A percentile compares a stretch with the other conserved stretches of the same genome.
Evolutionary conservation across 139 green algal genomes (phyloP).

Genomic region (Chlamydomonas urium): DNA sequence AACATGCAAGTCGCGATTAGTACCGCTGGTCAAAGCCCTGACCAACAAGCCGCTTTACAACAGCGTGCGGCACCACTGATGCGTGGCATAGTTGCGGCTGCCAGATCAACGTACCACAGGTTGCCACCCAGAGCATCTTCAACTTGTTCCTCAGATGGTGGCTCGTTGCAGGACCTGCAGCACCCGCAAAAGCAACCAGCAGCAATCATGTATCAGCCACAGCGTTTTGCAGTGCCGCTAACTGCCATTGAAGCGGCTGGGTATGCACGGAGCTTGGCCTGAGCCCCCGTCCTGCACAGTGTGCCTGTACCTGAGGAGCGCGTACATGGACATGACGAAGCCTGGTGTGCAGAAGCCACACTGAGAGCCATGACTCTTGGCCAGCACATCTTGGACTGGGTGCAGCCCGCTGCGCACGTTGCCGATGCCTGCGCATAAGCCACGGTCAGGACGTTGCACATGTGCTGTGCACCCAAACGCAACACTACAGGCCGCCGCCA

Average conservation of each 20-base stretch:
- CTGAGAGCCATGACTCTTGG: conserved; percentile 87
- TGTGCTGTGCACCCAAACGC: background rate
- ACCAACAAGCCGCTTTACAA: too few relatives aligned
- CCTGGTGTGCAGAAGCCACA: conserved; percentile 98
- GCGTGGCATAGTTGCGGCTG: too few relatives aligned
- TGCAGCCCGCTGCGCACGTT: conserved; percentile 79
- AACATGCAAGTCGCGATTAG: too few relatives aligned
- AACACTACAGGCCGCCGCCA: background rate
- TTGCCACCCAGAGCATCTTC: conserved; percentile 92
- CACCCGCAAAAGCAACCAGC: too few relatives aligned
- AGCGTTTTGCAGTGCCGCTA: too few relatives aligned
- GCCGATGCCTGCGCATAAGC: conserved; percentile 66
- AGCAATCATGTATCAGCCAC: too few relatives aligned
- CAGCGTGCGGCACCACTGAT: too few relatives aligned
- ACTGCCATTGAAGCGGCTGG: too few relatives aligned
- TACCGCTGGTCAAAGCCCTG: too few relatives aligned
- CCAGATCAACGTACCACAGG: conserved; percentile 67
- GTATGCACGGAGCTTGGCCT: too few relatives aligned
- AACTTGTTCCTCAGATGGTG: conserved; percentile 77
- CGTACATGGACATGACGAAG: conserved; percentile 95
- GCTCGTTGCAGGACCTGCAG: conserved; percentile 15
- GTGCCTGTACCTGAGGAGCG: background rate
- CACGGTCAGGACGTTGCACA: background rate
- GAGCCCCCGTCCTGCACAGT: too few relatives aligned
- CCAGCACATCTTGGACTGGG: conserved; percentile 84